Conservation (phyloP, 2,329 filamentous ascomycete species). For the Metarhizium robertsii region DNA sequence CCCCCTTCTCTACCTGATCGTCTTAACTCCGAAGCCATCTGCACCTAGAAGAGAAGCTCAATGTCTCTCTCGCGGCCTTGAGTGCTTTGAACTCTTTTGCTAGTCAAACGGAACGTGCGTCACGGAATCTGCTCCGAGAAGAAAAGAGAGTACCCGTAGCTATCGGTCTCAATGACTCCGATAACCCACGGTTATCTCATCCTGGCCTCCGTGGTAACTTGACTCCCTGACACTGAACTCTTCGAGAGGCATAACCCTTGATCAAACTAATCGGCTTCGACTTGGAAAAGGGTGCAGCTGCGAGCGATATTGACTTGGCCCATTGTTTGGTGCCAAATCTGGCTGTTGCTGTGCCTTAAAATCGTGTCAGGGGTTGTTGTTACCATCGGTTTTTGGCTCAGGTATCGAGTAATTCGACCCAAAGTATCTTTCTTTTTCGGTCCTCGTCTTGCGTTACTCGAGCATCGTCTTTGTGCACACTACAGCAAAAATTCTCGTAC, state of each 20-base stretch:
- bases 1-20: not conserved
- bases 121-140: not conserved
- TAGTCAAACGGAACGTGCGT: not conserved
- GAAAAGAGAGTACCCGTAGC: not conserved
- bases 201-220: conserved; percentile 43
- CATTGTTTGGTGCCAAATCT: not conserved
- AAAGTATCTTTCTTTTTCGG: not conserved
- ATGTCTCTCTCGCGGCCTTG: not conserved
- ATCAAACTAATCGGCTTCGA: not conserved
- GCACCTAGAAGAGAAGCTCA: not conserved
- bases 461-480: not conserved
- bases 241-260: not conserved
- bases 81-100: not conserved
- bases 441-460: not conserved
- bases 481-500: not conserved
- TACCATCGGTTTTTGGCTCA: conserved; percentile 5
- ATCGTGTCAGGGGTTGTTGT: conserved; percentile 1
- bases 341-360: not conserved
- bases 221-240: conserved; percentile 13
- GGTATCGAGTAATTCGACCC: not conserved
- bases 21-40: not conserved
- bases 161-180: conserved; percentile 38
- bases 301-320: not conserved
- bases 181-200: conserved; percentile 51
- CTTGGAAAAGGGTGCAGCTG: not conserved